These are phyloP conservation scores for Anisodus tanguticus DNA, from an alignment of 257 asterid genomes.

Conservation along the genomic window DNA sequence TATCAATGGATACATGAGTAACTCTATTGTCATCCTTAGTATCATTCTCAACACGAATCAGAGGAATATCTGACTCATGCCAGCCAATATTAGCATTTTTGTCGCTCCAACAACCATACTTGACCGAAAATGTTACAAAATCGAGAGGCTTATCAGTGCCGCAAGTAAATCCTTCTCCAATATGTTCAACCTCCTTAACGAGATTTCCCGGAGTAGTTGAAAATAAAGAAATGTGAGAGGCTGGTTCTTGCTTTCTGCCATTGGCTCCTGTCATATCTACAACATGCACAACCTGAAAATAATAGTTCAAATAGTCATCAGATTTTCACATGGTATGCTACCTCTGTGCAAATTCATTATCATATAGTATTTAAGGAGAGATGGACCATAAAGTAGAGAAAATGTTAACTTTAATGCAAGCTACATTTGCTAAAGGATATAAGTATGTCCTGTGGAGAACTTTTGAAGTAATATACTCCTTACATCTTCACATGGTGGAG, in stretches of 20 bases:
- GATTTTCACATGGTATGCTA: conserved; percentile 13
- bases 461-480: neutral
- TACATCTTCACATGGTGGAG: neutral
- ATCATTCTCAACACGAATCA: conserved; percentile 61
- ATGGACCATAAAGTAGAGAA: conserved; percentile 10
- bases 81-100: conserved; percentile 59
- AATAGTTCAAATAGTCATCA: neutral
- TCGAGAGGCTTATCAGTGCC: conserved; percentile 67
- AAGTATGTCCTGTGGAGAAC: neutral
- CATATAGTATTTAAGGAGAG: conserved; percentile 9
- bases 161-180: conserved; percentile 78
- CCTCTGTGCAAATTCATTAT: conserved; percentile 11
- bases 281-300: conserved; percentile 81
- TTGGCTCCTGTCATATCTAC: conserved; percentile 59
- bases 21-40: conserved; percentile 53
- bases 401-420: neutral
- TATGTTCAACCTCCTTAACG: conserved; percentile 65
- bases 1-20: conserved; percentile 59
- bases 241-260: conserved; percentile 51
- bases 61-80: conserved; percentile 74
- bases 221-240: conserved; percentile 68
- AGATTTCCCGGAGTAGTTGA: conserved; percentile 87
- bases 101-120: conserved; percentile 78
- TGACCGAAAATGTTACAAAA: conserved; percentile 78
- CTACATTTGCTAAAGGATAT: neutral